Evolutionary conservation across 192 early-diverging fungal species (phyloP), one percentile per base, ranked within the genome.

Genomic region (Umbelopsis sp.): DNA sequence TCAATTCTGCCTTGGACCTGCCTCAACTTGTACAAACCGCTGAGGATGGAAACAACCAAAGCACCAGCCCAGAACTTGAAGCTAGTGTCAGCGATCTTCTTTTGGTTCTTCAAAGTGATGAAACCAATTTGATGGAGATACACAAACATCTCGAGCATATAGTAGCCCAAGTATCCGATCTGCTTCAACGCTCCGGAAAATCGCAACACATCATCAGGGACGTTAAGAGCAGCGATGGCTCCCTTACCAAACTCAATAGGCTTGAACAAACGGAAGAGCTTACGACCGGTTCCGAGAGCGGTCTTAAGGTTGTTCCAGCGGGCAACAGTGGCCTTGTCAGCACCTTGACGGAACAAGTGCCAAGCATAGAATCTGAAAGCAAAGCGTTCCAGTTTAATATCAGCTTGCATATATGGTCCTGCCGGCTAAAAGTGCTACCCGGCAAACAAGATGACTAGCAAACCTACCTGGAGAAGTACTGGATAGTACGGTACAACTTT

Each of bases 401-500:
- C 25, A 10, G 37, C 37, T 41, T 41, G 37, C 37, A 6, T 41
- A 41, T 10, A 0, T 0, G 27, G 27, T 30, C 37, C 37, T 41
- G 37, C 37, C 37, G 37, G 37, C 5, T 41, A 41, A 10, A 9
- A 9, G 10, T 6, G 37, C 6, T 10, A 1, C 7, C 37, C 37
- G 37, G 37, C 37, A 41, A 41, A 41, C 7, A 41, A 41, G 37
- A 41, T 41, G 37, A 41, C 5, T 41, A 41, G 37, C 37, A 41
- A 41, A 61, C 27, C 13, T 61, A 61, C 55, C 55, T 92, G 11
- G 91, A 82, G 75, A 93, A 89, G 83, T 95, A 95, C 78, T 98
- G 96, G 23, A 93, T 85, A 53, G 92, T 82, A 71, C 94, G 89
- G 76, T 90, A 90, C n/a, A 84, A 69, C 71, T 92, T 92, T 74